phyloP scores from a whole-genome alignment of 305 asterid genomes.

The Fraxinus paxiana region DNA sequence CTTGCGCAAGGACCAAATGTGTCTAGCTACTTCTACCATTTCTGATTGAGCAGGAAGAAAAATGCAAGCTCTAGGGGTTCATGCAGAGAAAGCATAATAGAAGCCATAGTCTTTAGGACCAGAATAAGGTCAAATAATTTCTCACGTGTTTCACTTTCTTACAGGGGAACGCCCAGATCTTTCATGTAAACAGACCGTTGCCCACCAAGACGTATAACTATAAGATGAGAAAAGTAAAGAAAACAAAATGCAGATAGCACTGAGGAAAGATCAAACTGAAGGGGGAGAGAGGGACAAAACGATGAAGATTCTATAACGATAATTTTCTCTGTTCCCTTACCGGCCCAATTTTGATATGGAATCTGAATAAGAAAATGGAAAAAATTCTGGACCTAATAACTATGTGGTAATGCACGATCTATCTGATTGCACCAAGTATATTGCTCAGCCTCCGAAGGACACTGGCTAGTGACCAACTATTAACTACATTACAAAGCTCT shows the following conservation, averaged over 20 bases:
- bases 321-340: no score
- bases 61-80: background rate
- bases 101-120: background rate
- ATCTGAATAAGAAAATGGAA: background rate
- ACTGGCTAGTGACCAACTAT: background rate
- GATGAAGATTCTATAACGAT: background rate
- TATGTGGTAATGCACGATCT: background rate
- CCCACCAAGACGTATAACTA: background rate
- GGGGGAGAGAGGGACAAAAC: background rate
- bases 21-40: background rate
- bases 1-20: background rate
- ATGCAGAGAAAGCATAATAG: background rate
- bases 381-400: background rate
- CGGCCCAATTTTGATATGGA: background rate
- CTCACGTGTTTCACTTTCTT: background rate
- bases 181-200: background rate
- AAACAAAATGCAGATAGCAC: background rate
- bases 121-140: background rate
- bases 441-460: background rate
- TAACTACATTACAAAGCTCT: constrained; percentile 1
- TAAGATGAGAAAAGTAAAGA: background rate
- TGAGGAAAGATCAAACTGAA: background rate
- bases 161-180: background rate
- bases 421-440: background rate
- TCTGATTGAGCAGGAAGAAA: background rate